Evolutionary conservation across 805 yeast genomes (phyloP), one percentile per base, ranked within the genome.

Genomic region (Metschnikowia noctiluminum): DNA sequence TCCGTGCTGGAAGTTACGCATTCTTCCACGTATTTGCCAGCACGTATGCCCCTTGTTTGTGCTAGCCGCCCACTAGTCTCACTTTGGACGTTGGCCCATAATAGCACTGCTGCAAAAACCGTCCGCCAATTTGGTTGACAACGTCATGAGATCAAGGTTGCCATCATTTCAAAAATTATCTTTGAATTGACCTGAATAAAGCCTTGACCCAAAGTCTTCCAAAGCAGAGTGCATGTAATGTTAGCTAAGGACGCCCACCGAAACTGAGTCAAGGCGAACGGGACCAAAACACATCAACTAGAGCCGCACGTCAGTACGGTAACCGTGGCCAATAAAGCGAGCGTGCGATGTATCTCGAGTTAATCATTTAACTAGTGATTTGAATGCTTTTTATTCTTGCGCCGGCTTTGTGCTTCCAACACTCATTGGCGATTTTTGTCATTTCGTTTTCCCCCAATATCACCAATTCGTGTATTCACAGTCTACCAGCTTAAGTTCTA

Each of bases 1-100:
- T 9, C 27, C 47, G 52, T 39, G 37, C 55, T 42, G 21, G 2
- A 6, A 43, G 38, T 46, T 55, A 55, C 58, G 34, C 39, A 28
- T 38, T 10, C 40, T 27, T 39, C 11, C 43, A 10, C n/a, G 50
- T 46, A 46, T 7, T 15, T 41, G 14, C 32, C 38, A 41, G 45
- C 34, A 28, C 42, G 37, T 35, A 9, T n/a, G 15, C 14, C 27
- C 10, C 15, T 9, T 37, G 9, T 27, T 16, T 8, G n/a, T n/a
- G 15, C 36, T 34, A 11, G 36, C 36, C 36, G 36, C 36, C 36
- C n/a, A n/a, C 36, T n/a, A 30, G 10, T 10, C 12, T 30, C 12
- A 30, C 12, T 30, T 30, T 30, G 13, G 32, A 6, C 6, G 21
- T 3, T 21, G 21, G 4, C 21, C 21, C 21, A 21, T 21, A 4